phyloP scores from a whole-genome alignment of 2,329 filamentous ascomycete genomes.

The Penicillium olsonii region DNA sequence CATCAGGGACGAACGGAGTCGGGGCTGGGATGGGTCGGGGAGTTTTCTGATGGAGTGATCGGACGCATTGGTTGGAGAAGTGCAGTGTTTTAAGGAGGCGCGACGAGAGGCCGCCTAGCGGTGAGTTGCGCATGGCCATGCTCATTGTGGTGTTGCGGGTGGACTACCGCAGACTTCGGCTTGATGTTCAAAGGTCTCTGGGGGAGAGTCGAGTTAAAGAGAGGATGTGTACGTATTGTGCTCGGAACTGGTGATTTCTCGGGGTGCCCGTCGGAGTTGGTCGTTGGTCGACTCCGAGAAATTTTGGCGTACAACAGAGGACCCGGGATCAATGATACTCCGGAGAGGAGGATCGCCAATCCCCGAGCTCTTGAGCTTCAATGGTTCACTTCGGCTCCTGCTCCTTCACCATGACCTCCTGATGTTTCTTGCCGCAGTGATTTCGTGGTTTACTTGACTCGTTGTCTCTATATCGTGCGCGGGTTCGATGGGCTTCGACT shows the following conservation, averaged over 20 bases:
- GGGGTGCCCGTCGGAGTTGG: slow-evolving; percentile 10
- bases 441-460: background rate
- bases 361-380: too few species aligned
- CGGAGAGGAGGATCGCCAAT: slow-evolving; percentile 7
- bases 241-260: too few species aligned
- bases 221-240: too few species aligned
- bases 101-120: slow-evolving; percentile 27
- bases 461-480: background rate
- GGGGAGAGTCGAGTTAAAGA: too few species aligned
- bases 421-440: background rate
- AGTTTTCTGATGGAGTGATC: slow-evolving; percentile 45
- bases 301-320: slow-evolving; percentile 27
- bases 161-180: slow-evolving; percentile 3
- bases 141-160: slow-evolving; percentile 10
- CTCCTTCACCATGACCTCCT: slow-evolving; percentile 5
- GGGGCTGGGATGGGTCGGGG: slow-evolving; percentile 62
- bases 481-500: slow-evolving; percentile 1
- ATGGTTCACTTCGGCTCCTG: background rate
- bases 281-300: slow-evolving; percentile 23
- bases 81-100: slow-evolving; percentile 27
- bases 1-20: slow-evolving; percentile 83
- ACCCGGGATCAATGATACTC: slow-evolving; percentile 36
- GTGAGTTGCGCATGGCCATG: slow-evolving; percentile 35
- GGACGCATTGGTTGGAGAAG: slow-evolving; percentile 35
- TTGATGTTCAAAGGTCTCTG: background rate